Conservation (phyloP, 1,139 yeast species). For the Suhomyces panamericanus region DNA sequence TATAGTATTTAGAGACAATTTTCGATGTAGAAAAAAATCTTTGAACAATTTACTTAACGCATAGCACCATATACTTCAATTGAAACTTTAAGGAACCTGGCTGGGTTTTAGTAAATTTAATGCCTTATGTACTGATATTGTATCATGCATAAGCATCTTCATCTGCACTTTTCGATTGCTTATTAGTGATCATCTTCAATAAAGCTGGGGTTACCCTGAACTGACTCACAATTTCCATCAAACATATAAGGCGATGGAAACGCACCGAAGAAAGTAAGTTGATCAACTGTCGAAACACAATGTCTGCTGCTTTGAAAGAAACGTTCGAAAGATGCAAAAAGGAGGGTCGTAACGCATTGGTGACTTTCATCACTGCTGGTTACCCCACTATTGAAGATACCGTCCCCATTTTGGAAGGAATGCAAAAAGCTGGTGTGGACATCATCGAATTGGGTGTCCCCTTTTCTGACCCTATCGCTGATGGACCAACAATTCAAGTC, state of each 20-base stretch:
- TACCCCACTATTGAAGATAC: slow-evolving; percentile 88
- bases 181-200: background rate
- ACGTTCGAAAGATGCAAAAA: slow-evolving; percentile 70
- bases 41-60: too few relatives aligned
- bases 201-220: slow-evolving; percentile 31
- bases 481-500: slow-evolving; percentile 93
- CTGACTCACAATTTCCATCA: slow-evolving; percentile 26
- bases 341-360: slow-evolving; percentile 82
- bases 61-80: too few relatives aligned
- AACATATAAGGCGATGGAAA: slow-evolving; percentile 1
- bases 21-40: too few relatives aligned
- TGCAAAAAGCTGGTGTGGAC: slow-evolving; percentile 95
- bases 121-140: too few relatives aligned
- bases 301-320: slow-evolving; percentile 69
- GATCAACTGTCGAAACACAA: slow-evolving; percentile 19
- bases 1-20: too few relatives aligned
- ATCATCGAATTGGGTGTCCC: slow-evolving; percentile 94
- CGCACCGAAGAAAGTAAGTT: too few relatives aligned
- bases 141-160: too few relatives aligned
- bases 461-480: slow-evolving; percentile 98
- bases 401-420: slow-evolving; percentile 76
- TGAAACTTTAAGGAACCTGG: too few relatives aligned
- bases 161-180: background rate
- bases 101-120: too few relatives aligned
- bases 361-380: slow-evolving; percentile 93